Evolutionary conservation across 768 basidiomycete genomes (phyloP).

Genomic region (Filobasidium wieringae): DNA sequence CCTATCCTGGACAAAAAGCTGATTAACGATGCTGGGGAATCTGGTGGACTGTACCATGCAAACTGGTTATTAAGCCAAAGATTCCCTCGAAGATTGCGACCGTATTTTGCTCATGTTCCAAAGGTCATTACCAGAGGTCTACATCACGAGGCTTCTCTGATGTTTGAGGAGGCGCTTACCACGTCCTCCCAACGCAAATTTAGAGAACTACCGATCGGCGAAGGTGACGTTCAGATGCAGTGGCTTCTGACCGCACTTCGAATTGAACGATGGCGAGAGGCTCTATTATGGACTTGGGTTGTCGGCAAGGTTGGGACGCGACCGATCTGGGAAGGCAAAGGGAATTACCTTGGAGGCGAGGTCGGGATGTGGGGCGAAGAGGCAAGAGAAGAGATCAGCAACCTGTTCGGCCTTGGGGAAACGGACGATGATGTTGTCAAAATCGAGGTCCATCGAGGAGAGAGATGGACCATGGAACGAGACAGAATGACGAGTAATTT

Average conservation of each 20-base stretch:
- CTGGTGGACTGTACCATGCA: slow-evolving; percentile 32
- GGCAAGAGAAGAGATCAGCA: slow-evolving; percentile 22
- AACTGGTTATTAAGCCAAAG: slow-evolving; percentile 27
- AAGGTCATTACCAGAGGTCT: slow-evolving; percentile 32
- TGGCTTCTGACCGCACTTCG: slow-evolving; percentile 28
- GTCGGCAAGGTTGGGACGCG: slow-evolving; percentile 27
- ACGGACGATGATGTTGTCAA: slow-evolving; percentile 25
- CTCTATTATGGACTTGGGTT: slow-evolving; percentile 35
- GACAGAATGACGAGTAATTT: slow-evolving; percentile 21
- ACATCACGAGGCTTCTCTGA: slow-evolving; percentile 33
- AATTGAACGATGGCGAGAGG: slow-evolving; percentile 36
- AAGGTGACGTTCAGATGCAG: slow-evolving; percentile 34
- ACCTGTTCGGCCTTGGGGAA: slow-evolving; percentile 22
- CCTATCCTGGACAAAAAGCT: slow-evolving; percentile 25
- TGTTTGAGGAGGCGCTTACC: slow-evolving; percentile 28
- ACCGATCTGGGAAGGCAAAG: slow-evolving; percentile 10
- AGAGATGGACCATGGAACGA: slow-evolving; percentile 28
- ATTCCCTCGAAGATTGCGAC: slow-evolving; percentile 28
- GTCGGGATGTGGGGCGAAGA: slow-evolving; percentile 19
- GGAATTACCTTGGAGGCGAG: neutral
- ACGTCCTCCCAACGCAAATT: slow-evolving; percentile 25
- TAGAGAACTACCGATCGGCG: slow-evolving; percentile 26
- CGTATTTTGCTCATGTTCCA: slow-evolving; percentile 34
- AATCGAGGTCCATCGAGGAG: slow-evolving; percentile 24
- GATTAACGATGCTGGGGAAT: slow-evolving; percentile 31